Base-by-base conservation (phyloP, 1,284 basidiomycete genomes). In the Trichosporon coremiiforme region DNA sequence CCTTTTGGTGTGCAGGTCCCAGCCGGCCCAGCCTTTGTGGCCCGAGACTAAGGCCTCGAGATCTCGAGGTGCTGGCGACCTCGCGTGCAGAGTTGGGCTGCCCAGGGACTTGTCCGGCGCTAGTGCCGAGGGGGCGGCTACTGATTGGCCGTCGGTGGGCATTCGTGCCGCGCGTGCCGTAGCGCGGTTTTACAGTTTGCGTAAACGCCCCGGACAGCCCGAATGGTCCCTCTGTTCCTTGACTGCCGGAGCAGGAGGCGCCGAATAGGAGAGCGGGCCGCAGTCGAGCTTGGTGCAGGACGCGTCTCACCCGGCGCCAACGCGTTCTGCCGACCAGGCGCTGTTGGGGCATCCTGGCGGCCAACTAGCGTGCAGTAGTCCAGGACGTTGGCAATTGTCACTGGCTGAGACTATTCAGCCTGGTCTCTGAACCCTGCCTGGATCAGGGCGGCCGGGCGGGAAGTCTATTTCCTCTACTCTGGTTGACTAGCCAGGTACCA, bases 351-450 rank as follows among this genome's bases (percentile, higher is more conserved):
- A 35, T 15, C 9, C 29, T 60, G 57, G 31, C 57, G 57, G 6
- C 57, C 50, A 25, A 53, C 50, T 53, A 22, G 20, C 50, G 50
- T 10, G 20, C 22, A 22, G 10, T 22, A 53, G 50, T 17, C 8
- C 50, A 25, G 20, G 31, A 17, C 29, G 29, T 62, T 35, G 57
- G 13, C 31, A 62, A 62, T 62, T 62, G 57, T 62, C 57, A 62
- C 57, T 62, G 57, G 57, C 57, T 62, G 57, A 62, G 57, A 62
- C 57, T 33, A 33, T 62, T 62, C 29, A 62, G 57, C 57, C 29
- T 53, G 50, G 50, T 53, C 50, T 53, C 50, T 20, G 20, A 2
- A 12, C 50, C 50, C 50, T 53, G 9, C 25, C 20, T 20, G 10
- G 50, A n/a, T 53, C 20, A 53, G 41, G 41, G 41, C 41, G 17